Evolutionary conservation across 2,329 filamentous ascomycete species (phyloP), one percentile per base, ranked within the genome.

Genomic region (Fusarium temperatum): DNA sequence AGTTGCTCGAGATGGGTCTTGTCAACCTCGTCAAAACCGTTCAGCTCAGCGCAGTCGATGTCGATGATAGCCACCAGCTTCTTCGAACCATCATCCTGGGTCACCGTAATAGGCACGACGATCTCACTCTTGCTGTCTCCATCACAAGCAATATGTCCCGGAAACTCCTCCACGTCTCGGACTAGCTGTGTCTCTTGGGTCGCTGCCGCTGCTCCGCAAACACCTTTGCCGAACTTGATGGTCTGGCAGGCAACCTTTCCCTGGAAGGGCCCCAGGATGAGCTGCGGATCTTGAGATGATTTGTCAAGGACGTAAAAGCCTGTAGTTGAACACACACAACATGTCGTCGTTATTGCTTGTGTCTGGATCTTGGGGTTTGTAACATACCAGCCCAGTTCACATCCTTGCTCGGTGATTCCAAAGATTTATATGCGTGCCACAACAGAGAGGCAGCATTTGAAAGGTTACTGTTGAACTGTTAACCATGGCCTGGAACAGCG

Each of bases 81-180:
- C 50, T 75, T 73, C 30, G 78, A 66, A 57, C 77, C 75, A 30
- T 78, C 81, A 48, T 78, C 77, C 58, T 75, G 73, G 26, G 78
- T 74, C 22, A 78, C 78, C 10, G 92, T 73, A 70, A 96, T 88
- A 5, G 94, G 94, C 55, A 96, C 93, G 24, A 96, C 94, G 80
- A 96, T 91, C 85, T 96, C 94, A 80, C 93, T 95, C 83, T 86
- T 89, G 77, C 90, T 94, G 65, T 90, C 91, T 8, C 89, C 89
- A 81, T 96, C 94, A 80, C 94, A 96, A 15, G 94, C 93, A 78
- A 96, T 95, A 80, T 96, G 94, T 5, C 93, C 93, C 0, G 92
- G 92, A 78, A 96, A 96, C 58, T 83, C 79, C 48, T 94, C 91
- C 13, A 96, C 93, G 80, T 96, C 91, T 18, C 85, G 83, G 1